Conservation (phyloP, 2,329 filamentous ascomycete species). For the Fusarium denticulatum region DNA sequence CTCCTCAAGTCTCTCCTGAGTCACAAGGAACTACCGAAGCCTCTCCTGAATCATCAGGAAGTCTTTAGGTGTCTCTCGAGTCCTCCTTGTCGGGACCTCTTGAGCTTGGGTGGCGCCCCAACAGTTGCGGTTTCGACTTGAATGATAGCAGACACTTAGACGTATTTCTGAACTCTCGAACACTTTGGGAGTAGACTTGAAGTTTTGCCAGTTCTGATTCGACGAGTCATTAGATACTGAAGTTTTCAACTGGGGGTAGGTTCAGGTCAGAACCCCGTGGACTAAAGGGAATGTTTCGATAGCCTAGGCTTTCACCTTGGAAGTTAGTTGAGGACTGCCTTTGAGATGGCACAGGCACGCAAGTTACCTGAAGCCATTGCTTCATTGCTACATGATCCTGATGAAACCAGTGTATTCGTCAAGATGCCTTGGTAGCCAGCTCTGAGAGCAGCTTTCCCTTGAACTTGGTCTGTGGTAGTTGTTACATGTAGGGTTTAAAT, state of each 20-base stretch:
- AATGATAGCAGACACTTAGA: too few relatives aligned
- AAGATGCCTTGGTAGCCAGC: not conserved
- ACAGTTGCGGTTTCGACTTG: not conserved
- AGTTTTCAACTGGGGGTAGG: not conserved
- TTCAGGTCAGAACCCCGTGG: not conserved
- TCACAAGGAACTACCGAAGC: too few relatives aligned
- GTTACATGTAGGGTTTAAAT: too few relatives aligned
- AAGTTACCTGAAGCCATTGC: not conserved
- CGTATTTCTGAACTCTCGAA: too few relatives aligned
- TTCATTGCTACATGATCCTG: not conserved
- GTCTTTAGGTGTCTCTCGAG: too few relatives aligned
- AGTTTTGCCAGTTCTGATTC: not conserved
- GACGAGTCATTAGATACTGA: not conserved
- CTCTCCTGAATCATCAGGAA: too few relatives aligned
- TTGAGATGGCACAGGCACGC: not conserved
- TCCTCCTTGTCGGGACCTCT: not conserved
- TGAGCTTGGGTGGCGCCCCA: not conserved
- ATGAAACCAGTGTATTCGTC: not conserved
- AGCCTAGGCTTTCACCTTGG: too few relatives aligned
- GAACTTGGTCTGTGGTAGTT: not conserved
- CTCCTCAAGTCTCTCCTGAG: too few relatives aligned
- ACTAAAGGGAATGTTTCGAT: not conserved
- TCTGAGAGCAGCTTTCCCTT: not conserved
- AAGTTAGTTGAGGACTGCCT: not conserved
- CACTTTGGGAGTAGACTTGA: too few relatives aligned